phyloP scores from a whole-genome alignment of 2,329 filamentous ascomycete species.

The Aspergillus versicolor region DNA sequence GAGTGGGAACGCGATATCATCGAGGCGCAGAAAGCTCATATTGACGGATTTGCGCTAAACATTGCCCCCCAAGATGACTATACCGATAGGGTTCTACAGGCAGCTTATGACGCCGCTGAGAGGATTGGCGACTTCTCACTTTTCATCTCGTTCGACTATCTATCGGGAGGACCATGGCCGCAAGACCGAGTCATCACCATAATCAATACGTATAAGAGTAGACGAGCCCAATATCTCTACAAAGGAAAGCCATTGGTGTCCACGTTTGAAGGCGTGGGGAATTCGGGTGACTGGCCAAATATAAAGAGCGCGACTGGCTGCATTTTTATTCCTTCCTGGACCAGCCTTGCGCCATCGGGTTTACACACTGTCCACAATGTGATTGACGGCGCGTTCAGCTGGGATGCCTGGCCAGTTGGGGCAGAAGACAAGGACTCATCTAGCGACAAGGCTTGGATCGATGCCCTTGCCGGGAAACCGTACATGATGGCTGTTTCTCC shows the following conservation, averaged over 20 bases:
- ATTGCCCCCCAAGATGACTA: slow-evolving; percentile 32
- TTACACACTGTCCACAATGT: slow-evolving; percentile 29
- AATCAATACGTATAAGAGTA: slow-evolving; percentile 27
- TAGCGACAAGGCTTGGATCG: slow-evolving; percentile 43
- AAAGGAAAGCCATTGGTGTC: slow-evolving; percentile 37
- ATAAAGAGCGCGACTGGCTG: slow-evolving; percentile 41
- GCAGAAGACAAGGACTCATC: slow-evolving; percentile 38
- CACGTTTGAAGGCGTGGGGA: slow-evolving; percentile 44
- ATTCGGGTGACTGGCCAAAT: slow-evolving; percentile 41
- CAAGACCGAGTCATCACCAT: slow-evolving; percentile 25
- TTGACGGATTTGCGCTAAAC: slow-evolving; percentile 34
- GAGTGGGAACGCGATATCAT: slow-evolving; percentile 29
- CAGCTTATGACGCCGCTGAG: slow-evolving; percentile 31
- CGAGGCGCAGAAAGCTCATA: slow-evolving; percentile 29
- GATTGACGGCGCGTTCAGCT: slow-evolving; percentile 43
- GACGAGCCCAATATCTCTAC: slow-evolving; percentile 28
- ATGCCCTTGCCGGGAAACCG: slow-evolving; percentile 36
- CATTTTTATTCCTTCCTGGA: slow-evolving; percentile 47
- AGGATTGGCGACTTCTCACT: slow-evolving; percentile 29
- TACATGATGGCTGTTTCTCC: slow-evolving; percentile 60
- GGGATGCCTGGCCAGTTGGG: slow-evolving; percentile 46
- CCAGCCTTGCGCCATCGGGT: slow-evolving; percentile 32
- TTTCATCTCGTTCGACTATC: slow-evolving; percentile 38
- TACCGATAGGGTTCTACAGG: slow-evolving; percentile 27
- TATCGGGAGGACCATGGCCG: slow-evolving; percentile 29